These are phyloP conservation scores for Citrullus colocynthis DNA, from an alignment of 306 rosid species.

Conservation along the genomic window DNA sequence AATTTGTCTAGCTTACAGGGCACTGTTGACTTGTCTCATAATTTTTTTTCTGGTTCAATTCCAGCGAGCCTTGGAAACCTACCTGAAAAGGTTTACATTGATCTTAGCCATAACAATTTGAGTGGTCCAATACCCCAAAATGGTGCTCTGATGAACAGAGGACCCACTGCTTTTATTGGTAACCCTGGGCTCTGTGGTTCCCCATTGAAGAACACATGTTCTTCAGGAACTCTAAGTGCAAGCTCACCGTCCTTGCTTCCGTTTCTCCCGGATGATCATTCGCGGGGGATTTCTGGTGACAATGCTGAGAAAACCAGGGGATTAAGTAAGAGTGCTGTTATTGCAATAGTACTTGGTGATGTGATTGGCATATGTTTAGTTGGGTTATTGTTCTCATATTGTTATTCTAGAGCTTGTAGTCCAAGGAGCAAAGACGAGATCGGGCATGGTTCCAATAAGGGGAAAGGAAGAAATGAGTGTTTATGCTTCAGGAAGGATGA, in stretches of 20 bases:
- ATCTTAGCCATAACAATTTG: conserved; percentile 72
- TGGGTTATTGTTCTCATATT: conserved; percentile 76
- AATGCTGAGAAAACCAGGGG: conserved; percentile 40
- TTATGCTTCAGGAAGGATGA: conserved; percentile 76
- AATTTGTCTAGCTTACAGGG: conserved; percentile 72
- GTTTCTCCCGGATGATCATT: conserved; percentile 40
- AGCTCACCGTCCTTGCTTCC: conserved; percentile 62
- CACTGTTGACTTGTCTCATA: conserved; percentile 86
- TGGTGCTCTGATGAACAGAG: conserved; percentile 96
- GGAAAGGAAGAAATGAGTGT: conserved; percentile 55
- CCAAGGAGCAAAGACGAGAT: conserved; percentile 34
- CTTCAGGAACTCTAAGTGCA: conserved; percentile 36
- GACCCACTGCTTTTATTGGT: conserved; percentile 96
- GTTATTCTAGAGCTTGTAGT: conserved; percentile 52
- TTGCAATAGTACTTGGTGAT: conserved; percentile 77
- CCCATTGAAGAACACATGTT: conserved; percentile 82
- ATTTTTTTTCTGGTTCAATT: conserved; percentile 62
- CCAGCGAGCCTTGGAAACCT: conserved; percentile 84
- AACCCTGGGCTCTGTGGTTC: conserved; percentile 93
- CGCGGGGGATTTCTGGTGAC: conserved; percentile 24
- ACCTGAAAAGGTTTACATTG: conserved; percentile 97
- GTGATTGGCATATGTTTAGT: conserved; percentile 71
- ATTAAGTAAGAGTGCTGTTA: conserved; percentile 50
- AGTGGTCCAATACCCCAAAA: conserved; percentile 86
- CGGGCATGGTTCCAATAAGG: conserved; percentile 24